Evolutionary conservation across 1,284 basidiomycete genomes (phyloP).

Genomic region (Heterobasidion annosum): DNA sequence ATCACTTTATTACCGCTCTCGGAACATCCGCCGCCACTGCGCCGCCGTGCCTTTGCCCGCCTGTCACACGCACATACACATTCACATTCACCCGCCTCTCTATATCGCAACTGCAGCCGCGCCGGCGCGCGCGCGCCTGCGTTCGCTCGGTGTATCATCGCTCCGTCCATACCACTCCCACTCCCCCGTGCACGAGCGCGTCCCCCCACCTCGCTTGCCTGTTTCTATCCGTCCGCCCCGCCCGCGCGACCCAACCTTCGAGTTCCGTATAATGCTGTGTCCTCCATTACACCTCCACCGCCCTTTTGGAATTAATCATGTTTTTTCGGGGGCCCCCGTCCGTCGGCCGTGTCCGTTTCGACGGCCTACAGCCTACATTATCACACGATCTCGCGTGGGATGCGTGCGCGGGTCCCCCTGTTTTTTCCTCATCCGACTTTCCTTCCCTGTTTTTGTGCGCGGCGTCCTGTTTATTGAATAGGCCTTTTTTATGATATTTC

Average conservation of each 20-base stretch:
- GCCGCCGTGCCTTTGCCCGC: neutral
- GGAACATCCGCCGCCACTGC: neutral
- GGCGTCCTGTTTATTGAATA: neutral
- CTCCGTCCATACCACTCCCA: no score
- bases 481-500: neutral
- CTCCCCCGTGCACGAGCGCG: no score
- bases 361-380: neutral
- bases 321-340: neutral
- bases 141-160: no score
- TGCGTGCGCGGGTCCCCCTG: neutral
- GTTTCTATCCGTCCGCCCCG: no score
- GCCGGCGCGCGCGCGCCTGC: no score
- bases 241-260: no score
- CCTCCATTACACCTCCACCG: no score
- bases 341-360: neutral
- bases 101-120: no score
- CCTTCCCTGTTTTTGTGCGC: neutral
- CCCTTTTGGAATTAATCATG: no score
- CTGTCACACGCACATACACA: neutral
- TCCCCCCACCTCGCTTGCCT: no score
- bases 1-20: neutral
- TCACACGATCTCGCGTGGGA: neutral
- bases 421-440: neutral
- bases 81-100: no score
- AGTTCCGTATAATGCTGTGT: no score